Percentiles rank a stretch among this genome's conserved stretches.
Evolutionary conservation across 2,329 filamentous ascomycete genomes (phyloP).

Genomic region (Microsporum canis): DNA sequence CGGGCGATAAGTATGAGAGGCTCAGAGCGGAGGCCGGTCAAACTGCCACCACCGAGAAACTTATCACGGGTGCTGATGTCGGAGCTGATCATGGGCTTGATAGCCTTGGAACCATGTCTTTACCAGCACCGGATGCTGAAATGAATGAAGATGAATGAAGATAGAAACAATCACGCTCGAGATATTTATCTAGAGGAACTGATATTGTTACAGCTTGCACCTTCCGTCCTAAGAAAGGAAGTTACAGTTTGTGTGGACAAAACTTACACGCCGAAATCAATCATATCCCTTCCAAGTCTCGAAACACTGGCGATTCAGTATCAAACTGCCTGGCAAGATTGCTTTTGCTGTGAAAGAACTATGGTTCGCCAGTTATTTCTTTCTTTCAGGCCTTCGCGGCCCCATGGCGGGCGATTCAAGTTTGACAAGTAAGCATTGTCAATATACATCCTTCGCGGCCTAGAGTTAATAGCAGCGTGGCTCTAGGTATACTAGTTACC

Average conservation of each 20-base stretch:
- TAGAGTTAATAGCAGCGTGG: background rate
- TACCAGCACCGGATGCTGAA: background rate
- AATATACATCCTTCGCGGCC: background rate
- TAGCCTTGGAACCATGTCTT: constrained; percentile 22
- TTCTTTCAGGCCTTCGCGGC: constrained; percentile 22
- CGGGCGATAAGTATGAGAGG: constrained; percentile 58
- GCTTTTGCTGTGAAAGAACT: background rate
- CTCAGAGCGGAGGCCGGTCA: constrained; percentile 38
- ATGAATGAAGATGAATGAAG: background rate
- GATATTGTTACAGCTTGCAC: background rate
- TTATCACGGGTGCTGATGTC: constrained; percentile 20
- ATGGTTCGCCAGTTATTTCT: constrained; percentile 23
- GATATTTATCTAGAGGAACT: background rate
- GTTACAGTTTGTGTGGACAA: background rate
- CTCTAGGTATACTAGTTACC: constrained; percentile 11
- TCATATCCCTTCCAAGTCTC: background rate
- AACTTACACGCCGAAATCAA: background rate
- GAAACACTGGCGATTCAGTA: background rate
- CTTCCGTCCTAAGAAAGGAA: constrained; percentile 3
- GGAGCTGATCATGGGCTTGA: constrained; percentile 28
- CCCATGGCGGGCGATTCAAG: constrained; percentile 14
- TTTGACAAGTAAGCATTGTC: constrained; percentile 17
- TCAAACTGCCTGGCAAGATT: background rate
- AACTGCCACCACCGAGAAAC: constrained; percentile 17
- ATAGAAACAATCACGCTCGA: background rate